Base-by-base conservation (phyloP, 768 basidiomycete genomes). In the Pisolithus microcarpus region DNA sequence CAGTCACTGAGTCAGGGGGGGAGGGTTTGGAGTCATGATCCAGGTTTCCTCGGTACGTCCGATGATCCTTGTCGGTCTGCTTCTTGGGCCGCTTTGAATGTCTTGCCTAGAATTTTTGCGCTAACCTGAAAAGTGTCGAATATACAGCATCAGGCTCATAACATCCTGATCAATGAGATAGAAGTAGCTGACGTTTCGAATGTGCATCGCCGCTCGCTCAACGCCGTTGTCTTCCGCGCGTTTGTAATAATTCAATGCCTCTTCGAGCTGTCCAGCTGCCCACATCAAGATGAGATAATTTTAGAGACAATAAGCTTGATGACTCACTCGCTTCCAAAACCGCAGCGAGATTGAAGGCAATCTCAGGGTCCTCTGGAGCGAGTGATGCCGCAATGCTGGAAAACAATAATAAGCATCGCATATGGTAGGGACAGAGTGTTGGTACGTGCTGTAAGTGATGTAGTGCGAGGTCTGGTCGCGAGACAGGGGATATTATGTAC, bases 341-440 rank as follows among this genome's bases (percentile, higher is more conserved):
- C 42, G 89, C 91, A 46, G 87, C 91, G 52, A 91, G 79, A 72
- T 93, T 93, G 75, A 91, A 93, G 15, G 87, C 84, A 61, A 92
- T 90, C 66, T 93, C 91, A 65, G 87, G 84, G 73, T 93, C 91
- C 66, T 90, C 86, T 43, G 91, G 91, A 52, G 84, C 78, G 58
- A 93, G 77, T n/a, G 83, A 81, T 40, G 82, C 75, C 45, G 91
- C 91, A 64, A 87, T 82, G 58, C 91, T 93, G 69, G 53, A 63
- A 62, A 55, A 60, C 63, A 62, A 65, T 63, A 61, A 53, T 68
- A 50, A 69, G 62, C 56, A 46, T 56, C 61, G 40, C 57, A 66
- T 62, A 61, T 58, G 62, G 62, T 57, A 59, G 52, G 54, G 7
- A 45, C 54, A 61, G 58, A 56, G 52, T 55, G 52, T 59, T 54